Base-by-base conservation (phyloP, 352 stramenopile genomes). In the Phytophthora fragariae region DNA sequence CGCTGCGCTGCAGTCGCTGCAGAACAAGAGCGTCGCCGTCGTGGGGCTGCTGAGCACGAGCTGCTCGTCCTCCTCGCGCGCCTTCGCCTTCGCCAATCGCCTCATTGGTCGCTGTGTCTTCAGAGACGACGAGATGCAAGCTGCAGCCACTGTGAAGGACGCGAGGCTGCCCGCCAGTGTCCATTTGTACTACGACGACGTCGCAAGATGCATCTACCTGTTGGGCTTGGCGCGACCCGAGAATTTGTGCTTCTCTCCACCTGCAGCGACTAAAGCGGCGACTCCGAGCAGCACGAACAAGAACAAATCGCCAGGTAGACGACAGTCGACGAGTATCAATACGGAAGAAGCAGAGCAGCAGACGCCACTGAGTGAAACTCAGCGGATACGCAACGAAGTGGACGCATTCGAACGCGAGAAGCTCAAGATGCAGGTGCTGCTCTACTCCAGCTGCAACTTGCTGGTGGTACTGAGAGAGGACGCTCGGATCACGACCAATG, bases 391-490 rank as follows among this genome's bases (percentile, higher is more conserved):
- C 35, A 44, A 50, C 5, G 73, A 73, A 24, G 19, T 85, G 19
- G 65, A 66, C 0, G 56, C 35, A 29, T 85, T 83, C 57, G 74
- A 90, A 35, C 70, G 63, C 29, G 83, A 92, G 68, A 82, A 76
- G 39, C 75, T 86, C 56, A 92, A 90, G 65, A 82, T 94, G 77
- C 77, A 92, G 72, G 79, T 90, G 41, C 62, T 94, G 27, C 65
- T 94, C 39, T 80, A 89, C 70, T 69, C 80, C 33, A 87, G 77
- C 50, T 91, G 83, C 69, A 79, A 91, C 60, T 35, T 92, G 53
- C 41, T 94, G 37, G 84, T 93, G 59, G 63, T 89, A 53, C 50
- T 92, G 31, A 80, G 79, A 9, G 79, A 85, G 33, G 64, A 63
- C 33, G 66, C 76, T 29, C 76, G 73, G 17, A 60, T 92, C 11